These are phyloP conservation scores for Lagenaria siceraria DNA, from an alignment of 306 rosid species.

Conservation along the genomic window DNA sequence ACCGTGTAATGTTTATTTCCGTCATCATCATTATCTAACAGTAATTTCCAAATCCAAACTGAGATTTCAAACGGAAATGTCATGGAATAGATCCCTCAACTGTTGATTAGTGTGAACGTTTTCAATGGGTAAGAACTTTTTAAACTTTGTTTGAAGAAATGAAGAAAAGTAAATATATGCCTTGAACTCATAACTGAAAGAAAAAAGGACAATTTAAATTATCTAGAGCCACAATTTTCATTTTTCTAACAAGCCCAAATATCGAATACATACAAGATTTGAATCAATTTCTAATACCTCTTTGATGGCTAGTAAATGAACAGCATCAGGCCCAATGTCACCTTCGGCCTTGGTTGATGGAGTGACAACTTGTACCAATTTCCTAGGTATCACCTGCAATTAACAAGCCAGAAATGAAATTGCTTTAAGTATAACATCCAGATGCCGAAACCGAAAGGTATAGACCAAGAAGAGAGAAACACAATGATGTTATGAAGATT, in stretches of 20 bases:
- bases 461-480: neutral
- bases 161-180: neutral
- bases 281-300: slow-evolving; percentile 36
- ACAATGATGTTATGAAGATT: neutral
- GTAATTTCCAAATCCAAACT: neutral
- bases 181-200: neutral
- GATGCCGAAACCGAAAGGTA: neutral
- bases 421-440: neutral
- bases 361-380: slow-evolving; percentile 71
- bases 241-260: neutral
- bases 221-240: neutral
- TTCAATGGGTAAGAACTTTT: neutral
- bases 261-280: neutral
- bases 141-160: neutral
- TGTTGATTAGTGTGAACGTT: neutral
- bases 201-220: neutral
- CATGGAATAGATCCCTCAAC: neutral
- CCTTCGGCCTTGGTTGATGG: slow-evolving; percentile 71
- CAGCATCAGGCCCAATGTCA: slow-evolving; percentile 76
- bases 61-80: neutral
- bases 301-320: slow-evolving; percentile 73
- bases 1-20: neutral
- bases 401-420: neutral
- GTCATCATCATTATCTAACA: neutral
- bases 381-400: slow-evolving; percentile 59